phyloP scores from a whole-genome alignment of 805 yeast genomes.

The Clavispora vitiphila region DNA sequence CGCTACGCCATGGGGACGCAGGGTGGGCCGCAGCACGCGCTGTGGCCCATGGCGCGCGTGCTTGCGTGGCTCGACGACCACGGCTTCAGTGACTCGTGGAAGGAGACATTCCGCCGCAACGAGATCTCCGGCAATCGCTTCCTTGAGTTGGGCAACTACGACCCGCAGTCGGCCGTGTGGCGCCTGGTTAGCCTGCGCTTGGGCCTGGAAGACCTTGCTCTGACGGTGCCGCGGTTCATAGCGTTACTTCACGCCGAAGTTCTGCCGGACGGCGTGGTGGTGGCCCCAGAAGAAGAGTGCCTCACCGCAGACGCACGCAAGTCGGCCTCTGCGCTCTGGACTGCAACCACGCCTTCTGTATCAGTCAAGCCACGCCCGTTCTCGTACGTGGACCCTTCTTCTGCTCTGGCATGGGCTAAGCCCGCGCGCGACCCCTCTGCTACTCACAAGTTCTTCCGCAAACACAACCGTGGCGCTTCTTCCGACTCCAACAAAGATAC shows the following conservation, averaged over 20 bases:
- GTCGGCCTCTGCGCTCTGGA: constrained; percentile 26
- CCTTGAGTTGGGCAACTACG: constrained; percentile 63
- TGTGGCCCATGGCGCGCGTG: constrained; percentile 73
- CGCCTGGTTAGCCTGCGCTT: constrained; percentile 34
- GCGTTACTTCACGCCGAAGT: constrained; percentile 32
- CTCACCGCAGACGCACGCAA: constrained; percentile 25
- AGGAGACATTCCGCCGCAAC: constrained; percentile 52
- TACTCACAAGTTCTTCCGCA: constrained; percentile 48
- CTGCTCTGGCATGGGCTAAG: background rate
- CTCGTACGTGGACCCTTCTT: constrained; percentile 33
- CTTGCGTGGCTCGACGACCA: constrained; percentile 62
- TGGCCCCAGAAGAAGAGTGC: constrained; percentile 14
- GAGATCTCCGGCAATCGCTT: constrained; percentile 61
- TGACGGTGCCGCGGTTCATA: constrained; percentile 55
- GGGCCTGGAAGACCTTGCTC: constrained; percentile 40
- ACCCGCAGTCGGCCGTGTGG: constrained; percentile 43
- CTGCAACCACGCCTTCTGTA: constrained; percentile 16
- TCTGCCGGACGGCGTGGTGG: constrained; percentile 1
- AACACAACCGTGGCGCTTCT: constrained; percentile 61
- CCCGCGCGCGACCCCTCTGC: background rate
- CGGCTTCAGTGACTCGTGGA: constrained; percentile 71
- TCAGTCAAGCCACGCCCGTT: constrained; percentile 31
- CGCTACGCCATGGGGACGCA: constrained; percentile 40
- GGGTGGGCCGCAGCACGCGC: constrained; percentile 25
- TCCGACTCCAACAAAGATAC: constrained; percentile 8